phyloP scores from a whole-genome alignment of 139 green algal genomes.

The Chlamydomonas sp. region DNA sequence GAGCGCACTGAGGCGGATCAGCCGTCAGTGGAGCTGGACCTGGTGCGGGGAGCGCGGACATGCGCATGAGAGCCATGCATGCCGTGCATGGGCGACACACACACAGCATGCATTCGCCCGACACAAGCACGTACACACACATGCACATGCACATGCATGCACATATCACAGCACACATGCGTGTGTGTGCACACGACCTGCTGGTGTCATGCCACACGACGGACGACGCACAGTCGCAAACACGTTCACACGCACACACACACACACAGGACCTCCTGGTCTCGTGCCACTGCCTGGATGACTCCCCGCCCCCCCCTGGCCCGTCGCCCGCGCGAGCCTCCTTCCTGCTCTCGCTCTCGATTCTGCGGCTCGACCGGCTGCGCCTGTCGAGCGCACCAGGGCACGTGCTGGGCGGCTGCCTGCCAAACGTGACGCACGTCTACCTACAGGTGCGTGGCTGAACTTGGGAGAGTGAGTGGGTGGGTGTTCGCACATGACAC shows the following conservation, averaged over 20 bases:
- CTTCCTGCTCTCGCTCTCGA: constrained; percentile 12
- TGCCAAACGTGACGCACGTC: constrained; percentile 6
- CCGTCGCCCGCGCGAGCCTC: neutral
- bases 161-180: neutral
- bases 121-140: too few species aligned
- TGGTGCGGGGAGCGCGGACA: constrained; percentile 1
- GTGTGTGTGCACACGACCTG: constrained; percentile 14
- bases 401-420: constrained; percentile 12
- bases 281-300: constrained; percentile 6
- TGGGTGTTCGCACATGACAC: too few species aligned
- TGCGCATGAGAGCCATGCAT: too few species aligned
- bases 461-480: too few species aligned
- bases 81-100: too few species aligned
- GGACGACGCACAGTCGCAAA: too few species aligned
- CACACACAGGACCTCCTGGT: constrained; percentile 27
- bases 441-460: constrained; percentile 1
- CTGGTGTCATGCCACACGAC: constrained; percentile 14
- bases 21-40: constrained; percentile 13
- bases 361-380: constrained; percentile 18
- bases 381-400: constrained; percentile 1
- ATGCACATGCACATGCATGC: too few species aligned
- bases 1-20: neutral
- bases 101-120: too few species aligned
- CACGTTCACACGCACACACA: too few species aligned
- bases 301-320: neutral